phyloP scores from a whole-genome alignment of 176 grass and related monocot genomes.

The Ensete ventricosum region DNA sequence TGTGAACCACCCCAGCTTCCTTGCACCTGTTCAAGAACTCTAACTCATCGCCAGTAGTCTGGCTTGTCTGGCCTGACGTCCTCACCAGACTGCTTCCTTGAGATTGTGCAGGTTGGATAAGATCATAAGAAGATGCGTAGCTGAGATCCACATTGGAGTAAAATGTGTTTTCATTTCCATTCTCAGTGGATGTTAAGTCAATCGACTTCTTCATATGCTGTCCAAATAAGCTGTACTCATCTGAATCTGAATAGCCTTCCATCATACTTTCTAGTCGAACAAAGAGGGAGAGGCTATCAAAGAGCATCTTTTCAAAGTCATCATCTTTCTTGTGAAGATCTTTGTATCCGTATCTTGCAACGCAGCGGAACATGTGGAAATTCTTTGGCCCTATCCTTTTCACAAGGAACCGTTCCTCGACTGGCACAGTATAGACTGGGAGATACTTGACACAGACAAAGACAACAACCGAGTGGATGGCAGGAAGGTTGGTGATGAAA shows the following conservation, averaged over 20 bases:
- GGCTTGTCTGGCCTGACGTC: conserved; percentile 33
- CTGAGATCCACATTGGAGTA: conserved; percentile 28
- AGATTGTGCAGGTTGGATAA: conserved; percentile 15
- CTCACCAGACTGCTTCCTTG: conserved; percentile 39
- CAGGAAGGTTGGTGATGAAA: conserved; percentile 85
- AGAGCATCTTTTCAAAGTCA: conserved; percentile 62
- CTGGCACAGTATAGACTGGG: conserved; percentile 52
- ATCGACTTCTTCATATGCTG: conserved; percentile 7
- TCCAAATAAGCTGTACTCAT: conserved; percentile 33
- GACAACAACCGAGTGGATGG: conserved; percentile 65
- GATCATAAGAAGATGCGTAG: conserved; percentile 22
- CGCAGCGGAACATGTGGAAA: conserved; percentile 70
- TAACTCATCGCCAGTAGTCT: conserved; percentile 27
- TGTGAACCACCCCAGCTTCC: conserved; percentile 68
- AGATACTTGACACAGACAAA: conserved; percentile 83
- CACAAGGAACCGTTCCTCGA: conserved; percentile 54
- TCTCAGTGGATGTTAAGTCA: neutral
- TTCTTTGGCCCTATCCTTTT: conserved; percentile 52
- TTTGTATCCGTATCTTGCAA: conserved; percentile 75
- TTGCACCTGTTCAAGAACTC: conserved; percentile 65
- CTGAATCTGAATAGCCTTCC: conserved; percentile 53
- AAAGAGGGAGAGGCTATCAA: conserved; percentile 38
- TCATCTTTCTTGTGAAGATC: conserved; percentile 72
- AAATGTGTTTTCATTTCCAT: conserved; percentile 19
- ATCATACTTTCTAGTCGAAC: conserved; percentile 62